Conservation (phyloP, 495 filamentous ascomycete genomes). For the Penicillium mononematosum region DNA sequence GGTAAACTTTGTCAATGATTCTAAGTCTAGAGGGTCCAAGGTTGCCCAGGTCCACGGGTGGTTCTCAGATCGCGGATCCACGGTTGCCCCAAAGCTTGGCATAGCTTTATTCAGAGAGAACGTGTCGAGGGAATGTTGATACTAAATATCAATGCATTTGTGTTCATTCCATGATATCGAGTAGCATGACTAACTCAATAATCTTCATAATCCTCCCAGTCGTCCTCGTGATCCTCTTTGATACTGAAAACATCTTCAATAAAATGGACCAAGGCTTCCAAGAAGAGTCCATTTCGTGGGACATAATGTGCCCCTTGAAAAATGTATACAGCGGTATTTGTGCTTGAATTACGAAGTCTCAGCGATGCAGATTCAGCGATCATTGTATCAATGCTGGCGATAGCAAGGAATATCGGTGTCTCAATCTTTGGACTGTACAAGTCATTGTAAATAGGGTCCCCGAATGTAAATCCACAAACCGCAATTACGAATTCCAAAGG, state of each 20-base stretch:
- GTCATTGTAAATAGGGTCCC: background rate
- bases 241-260: background rate
- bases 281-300: background rate
- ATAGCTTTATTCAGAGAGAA: background rate
- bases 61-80: background rate
- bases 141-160: background rate
- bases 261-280: background rate
- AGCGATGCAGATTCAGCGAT: conserved; percentile 5
- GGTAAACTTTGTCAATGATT: no score
- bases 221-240: background rate
- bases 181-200: background rate
- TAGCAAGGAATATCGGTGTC: conserved; percentile 13
- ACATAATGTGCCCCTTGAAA: background rate
- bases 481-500: conserved; percentile 17
- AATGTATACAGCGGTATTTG: background rate
- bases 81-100: background rate
- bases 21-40: no score
- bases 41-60: no score
- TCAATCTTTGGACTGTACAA: conserved; percentile 11
- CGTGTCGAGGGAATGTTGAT: background rate
- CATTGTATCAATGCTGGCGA: conserved; percentile 11
- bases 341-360: conserved; percentile 1
- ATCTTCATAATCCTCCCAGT: conserved; percentile 1
- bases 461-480: conserved; percentile 12
- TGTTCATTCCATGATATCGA: background rate